Evolutionary conservation across 2,329 filamentous ascomycete species (phyloP), one percentile per base, ranked within the genome.

Genomic region (Alternaria incomplexa): DNA sequence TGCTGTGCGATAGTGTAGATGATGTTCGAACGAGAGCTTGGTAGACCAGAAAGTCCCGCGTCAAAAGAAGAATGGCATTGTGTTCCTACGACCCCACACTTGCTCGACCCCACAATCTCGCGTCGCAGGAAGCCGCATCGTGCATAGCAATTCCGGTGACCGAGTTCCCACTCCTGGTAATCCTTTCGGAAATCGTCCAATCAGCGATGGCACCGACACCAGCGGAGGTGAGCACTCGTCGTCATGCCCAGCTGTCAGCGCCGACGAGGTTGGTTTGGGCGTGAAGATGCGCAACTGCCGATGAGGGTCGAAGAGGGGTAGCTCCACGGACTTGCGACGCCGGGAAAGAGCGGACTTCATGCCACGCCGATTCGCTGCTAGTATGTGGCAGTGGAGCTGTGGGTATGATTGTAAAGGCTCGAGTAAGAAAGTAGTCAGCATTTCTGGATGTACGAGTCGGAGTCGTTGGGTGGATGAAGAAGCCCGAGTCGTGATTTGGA

Each of bases 241-340:
- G 10, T 20, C 36, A 48, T 43, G n/a, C 43, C 48, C 20, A 43
- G 46, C 20, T 17, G 50, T 52, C 23, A 43, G 26, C 40, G 11
- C 12, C 17, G 46, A 53, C 30, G 26, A 43, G 32, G 20, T 36
- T 54, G 45, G 25, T 22, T 28, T 44, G 46, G 9, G 45, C 22
- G 47, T 32, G 7, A 56, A 46, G 53, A 47, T 51, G 47, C 61
- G 54, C 64, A 76, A 73, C 71, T 74, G 73, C 72, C 73, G 73
- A 75, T 53, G 61, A 53, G 32, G 48, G 55, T 58, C 44, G 63
- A 51, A 56, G 69, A 71, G 72, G 72, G 68, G 70, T 70, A 70
- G 60, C 63, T 66, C 54, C 57, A 68, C 59, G 57, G 50, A 20
- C 55, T 22, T 55, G 32, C 36, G 50, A 45, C 57, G 25, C 28